Evolutionary conservation across 2,329 filamentous ascomycete species (phyloP).

Genomic region (Conoideocrella luteorostrata): DNA sequence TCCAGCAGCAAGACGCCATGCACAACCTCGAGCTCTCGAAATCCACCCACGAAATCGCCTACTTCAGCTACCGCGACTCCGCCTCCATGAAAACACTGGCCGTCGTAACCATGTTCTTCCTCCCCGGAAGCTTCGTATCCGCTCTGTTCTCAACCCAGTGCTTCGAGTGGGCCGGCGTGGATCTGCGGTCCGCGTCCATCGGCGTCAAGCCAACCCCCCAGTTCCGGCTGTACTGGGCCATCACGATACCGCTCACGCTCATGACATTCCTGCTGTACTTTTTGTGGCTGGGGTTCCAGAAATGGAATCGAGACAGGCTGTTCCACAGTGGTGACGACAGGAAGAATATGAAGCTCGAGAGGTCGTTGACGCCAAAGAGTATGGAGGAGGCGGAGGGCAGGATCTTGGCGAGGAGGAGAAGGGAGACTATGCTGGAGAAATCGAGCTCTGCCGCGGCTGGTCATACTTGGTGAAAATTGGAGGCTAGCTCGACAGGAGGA

Average conservation of each 20-base stretch:
- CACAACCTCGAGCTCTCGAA: constrained; percentile 25
- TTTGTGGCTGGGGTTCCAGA: constrained; percentile 25
- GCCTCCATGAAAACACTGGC: constrained; percentile 37
- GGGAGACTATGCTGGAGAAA: too few species aligned
- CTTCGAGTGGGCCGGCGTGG: constrained; percentile 26
- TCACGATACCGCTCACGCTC: constrained; percentile 32
- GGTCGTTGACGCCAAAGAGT: neutral
- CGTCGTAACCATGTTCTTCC: constrained; percentile 36
- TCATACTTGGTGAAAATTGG: too few species aligned
- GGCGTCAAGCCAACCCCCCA: constrained; percentile 26
- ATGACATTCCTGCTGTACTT: constrained; percentile 29
- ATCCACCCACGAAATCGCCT: constrained; percentile 25
- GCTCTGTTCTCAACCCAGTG: constrained; percentile 32
- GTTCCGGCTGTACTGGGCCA: constrained; percentile 33
- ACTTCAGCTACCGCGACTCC: constrained; percentile 32
- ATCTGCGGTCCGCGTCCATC: constrained; percentile 16
- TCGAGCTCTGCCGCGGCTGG: too few species aligned
- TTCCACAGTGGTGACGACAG: neutral
- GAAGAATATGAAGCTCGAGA: neutral
- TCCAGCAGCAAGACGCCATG: constrained; percentile 30
- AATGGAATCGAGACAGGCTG: constrained; percentile 14
- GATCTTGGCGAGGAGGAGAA: constrained; percentile 4
- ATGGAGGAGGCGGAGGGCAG: constrained; percentile 2
- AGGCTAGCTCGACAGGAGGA: too few species aligned
- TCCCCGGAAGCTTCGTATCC: constrained; percentile 35